Evolutionary conservation across 108 stramenopile species (phyloP), one percentile per base, ranked within the genome.

Genomic region (Cyclotella baltica): DNA sequence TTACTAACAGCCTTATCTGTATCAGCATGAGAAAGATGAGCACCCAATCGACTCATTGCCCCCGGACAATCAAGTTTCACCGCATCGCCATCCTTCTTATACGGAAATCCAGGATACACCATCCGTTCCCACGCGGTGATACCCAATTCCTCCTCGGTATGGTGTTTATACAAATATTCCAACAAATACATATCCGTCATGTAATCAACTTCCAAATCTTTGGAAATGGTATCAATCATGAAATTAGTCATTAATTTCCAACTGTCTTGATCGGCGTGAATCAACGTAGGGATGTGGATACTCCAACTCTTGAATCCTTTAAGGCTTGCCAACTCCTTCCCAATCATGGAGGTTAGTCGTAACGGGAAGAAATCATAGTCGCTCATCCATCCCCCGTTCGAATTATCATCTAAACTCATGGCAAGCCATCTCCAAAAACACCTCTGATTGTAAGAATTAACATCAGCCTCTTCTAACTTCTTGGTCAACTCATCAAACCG

Each of bases 371-470:
- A 52, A 22, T 73, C 72, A 48, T 72, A 72, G 46, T 72, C 71
- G 38, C 23, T 40, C 56, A 72, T 72, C 71, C 71, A 72, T 30
- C 71, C 71, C 13, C 71, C 71, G 28, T 70, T 70, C 11, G 22
- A 10, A 36, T 70, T 22, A 23, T 15, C 16, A 3, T 58, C 58
- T 37, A 31, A 8, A 1, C 29, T 13, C 71, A 72, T 72, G 10
- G 71, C 71, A 35, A 72, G 71, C 71, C 71, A 72, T 61, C 71
- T 72, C 71, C 71, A 72, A 72, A 59, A 72, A 33, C 71, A 72
- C 2, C 71, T 51, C 8, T 29, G 71, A 37, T 72, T 72, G 29
- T 72, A 72, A 2, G 11, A 25, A 61, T 72, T 47, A 10, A 72
- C 58, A 46, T 72, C 58, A 6, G 31, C 28, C 29, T 58, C 36